These are phyloP conservation scores for Ogataea salicorniae DNA, from an alignment of 805 yeast genomes.

Conservation along the genomic window DNA sequence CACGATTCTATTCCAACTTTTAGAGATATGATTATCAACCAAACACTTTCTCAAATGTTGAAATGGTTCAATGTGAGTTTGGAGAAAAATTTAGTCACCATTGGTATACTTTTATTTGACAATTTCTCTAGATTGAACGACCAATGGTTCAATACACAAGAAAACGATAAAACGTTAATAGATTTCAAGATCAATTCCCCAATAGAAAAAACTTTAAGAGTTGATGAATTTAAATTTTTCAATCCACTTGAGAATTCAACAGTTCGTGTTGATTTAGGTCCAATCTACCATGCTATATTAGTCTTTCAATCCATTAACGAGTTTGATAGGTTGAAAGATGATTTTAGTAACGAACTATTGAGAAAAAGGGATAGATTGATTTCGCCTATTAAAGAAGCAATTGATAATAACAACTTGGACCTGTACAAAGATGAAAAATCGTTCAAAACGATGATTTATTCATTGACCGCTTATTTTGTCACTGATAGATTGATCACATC, in stretches of 20 bases:
- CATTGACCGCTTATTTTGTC: conserved; percentile 70
- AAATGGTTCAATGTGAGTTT: conserved; percentile 60
- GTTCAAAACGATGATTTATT: conserved; percentile 52
- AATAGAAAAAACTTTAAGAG: conserved; percentile 72
- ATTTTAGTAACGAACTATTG: conserved; percentile 66
- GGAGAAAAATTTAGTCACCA: conserved; percentile 51
- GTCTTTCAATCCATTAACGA: conserved; percentile 75
- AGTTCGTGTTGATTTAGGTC: conserved; percentile 56
- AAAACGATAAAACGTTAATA: conserved; percentile 38
- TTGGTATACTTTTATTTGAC: conserved; percentile 55
- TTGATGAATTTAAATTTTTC: conserved; percentile 35
- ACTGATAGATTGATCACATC: conserved; percentile 65
- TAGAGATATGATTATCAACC: conserved; percentile 66
- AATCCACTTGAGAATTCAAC: conserved; percentile 44
- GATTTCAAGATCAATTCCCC: conserved; percentile 77
- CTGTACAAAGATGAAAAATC: conserved; percentile 35
- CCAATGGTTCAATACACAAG: conserved; percentile 51
- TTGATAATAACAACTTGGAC: conserved; percentile 26
- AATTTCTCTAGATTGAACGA: conserved; percentile 52
- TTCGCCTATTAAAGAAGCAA: conserved; percentile 49
- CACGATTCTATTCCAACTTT: conserved; percentile 73
- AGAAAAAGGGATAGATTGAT: conserved; percentile 66
- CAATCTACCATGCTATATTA: conserved; percentile 75
- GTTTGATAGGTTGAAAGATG: conserved; percentile 51
- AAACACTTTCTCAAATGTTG: conserved; percentile 59